These are phyloP conservation scores for Pyrrhoderma lamaoense DNA, from an alignment of 1,284 basidiomycete genomes.

Conservation along the genomic window DNA sequence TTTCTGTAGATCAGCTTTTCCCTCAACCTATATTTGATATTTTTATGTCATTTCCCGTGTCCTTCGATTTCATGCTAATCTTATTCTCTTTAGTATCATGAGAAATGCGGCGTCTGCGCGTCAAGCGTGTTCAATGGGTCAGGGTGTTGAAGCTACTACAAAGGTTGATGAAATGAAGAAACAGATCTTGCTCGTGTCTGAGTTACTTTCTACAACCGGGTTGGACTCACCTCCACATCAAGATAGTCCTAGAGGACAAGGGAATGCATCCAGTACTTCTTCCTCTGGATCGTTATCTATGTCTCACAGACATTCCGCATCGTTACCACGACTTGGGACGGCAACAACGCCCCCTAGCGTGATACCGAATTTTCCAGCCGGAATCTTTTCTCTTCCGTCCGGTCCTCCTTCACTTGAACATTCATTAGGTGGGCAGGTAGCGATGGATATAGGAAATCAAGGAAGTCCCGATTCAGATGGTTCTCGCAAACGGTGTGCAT, in stretches of 20 bases:
- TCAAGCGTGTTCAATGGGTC: slow-evolving; percentile 39
- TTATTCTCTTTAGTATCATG: slow-evolving; percentile 34
- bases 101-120: slow-evolving; percentile 42
- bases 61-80: slow-evolving; percentile 13
- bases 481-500: slow-evolving; percentile 21
- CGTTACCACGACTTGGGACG: slow-evolving; percentile 10
- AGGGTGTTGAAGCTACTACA: slow-evolving; percentile 37
- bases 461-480: slow-evolving; percentile 18
- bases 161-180: slow-evolving; percentile 41
- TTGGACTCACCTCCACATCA: slow-evolving; percentile 28
- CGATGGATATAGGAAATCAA: slow-evolving; percentile 8
- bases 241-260: slow-evolving; percentile 8
- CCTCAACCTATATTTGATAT: slow-evolving; percentile 8
- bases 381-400: slow-evolving; percentile 2
- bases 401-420: slow-evolving; percentile 9
- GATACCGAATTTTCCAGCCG: slow-evolving; percentile 15
- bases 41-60: slow-evolving; percentile 13
- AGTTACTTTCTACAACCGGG: slow-evolving; percentile 41
- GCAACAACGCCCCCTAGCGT: slow-evolving; percentile 6
- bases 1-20: slow-evolving; percentile 16
- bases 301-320: slow-evolving; percentile 12
- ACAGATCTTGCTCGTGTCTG: slow-evolving; percentile 40
- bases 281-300: neutral
- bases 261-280: neutral
- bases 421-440: neutral